Conservation (phyloP, 257 asterid genomes). For the Misopates orontium region DNA sequence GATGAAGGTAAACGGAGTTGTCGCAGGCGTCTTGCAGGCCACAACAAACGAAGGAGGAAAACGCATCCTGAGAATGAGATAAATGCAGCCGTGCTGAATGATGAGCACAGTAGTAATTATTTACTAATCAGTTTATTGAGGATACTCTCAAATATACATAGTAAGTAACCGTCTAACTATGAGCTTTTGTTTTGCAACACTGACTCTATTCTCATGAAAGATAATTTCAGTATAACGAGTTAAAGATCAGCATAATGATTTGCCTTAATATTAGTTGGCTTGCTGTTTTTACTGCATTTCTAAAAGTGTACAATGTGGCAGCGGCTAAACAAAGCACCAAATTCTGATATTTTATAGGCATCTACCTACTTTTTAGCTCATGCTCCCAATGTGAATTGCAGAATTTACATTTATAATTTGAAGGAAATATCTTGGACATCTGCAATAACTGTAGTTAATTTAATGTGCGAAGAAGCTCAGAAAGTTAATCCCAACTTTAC, state of each 20-base stretch:
- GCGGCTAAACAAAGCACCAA: not conserved
- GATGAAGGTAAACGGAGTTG: slow-evolving; percentile 97
- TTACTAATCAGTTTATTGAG: slow-evolving; percentile 74
- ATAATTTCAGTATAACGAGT: not conserved
- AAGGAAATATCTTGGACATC: not conserved
- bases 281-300: not conserved
- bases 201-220: slow-evolving; percentile 3
- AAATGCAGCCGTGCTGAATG: slow-evolving; percentile 45
- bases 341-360: not conserved
- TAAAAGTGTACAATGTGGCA: slow-evolving; percentile 1
- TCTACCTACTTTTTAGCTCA: not conserved
- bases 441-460: not conserved
- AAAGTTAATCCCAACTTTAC: not conserved
- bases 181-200: slow-evolving; percentile 3
- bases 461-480: not conserved
- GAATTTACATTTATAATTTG: not conserved
- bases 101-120: slow-evolving; percentile 67
- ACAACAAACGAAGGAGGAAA: slow-evolving; percentile 82
- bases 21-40: slow-evolving; percentile 93
- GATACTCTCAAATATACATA: slow-evolving; percentile 77
- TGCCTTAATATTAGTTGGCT: slow-evolving; percentile 7
- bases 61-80: slow-evolving; percentile 76
- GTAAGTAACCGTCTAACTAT: slow-evolving; percentile 45
- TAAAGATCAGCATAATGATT: not conserved
- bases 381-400: slow-evolving; percentile 16